Evolutionary conservation across 345 rosid species (phyloP).

Genomic region (Kandelia obovata): DNA sequence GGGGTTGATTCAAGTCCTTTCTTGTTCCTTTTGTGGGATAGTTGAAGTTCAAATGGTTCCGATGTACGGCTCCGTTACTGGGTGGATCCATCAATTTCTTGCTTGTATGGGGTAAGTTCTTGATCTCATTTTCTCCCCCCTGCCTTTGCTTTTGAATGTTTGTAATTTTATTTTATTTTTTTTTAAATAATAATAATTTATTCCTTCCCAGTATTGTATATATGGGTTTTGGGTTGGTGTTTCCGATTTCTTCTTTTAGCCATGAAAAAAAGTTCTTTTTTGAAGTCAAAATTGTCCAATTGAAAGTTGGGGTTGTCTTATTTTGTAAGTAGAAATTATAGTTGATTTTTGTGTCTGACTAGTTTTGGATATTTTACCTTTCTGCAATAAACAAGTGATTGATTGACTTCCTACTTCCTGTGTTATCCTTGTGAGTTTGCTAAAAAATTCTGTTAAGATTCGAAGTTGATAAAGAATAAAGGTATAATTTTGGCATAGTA

Average conservation of each 20-base stretch:
- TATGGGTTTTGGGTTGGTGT: neutral
- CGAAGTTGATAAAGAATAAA: no score
- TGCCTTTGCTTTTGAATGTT: neutral
- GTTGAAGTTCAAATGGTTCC: slow-evolving; percentile 32
- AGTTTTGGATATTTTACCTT: no score
- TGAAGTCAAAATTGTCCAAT: neutral
- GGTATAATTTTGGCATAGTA: no score
- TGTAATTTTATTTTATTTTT: neutral
- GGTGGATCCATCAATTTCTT: slow-evolving; percentile 53
- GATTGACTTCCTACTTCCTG: no score
- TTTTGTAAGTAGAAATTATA: no score
- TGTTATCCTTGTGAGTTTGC: no score
- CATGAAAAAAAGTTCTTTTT: neutral
- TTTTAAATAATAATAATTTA: neutral
- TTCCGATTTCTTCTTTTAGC: neutral
- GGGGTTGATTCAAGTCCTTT: neutral
- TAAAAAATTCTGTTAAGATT: no score
- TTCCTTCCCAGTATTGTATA: neutral
- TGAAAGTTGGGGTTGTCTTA: neutral
- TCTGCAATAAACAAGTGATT: no score
- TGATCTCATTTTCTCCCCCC: neutral
- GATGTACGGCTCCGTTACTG: slow-evolving; percentile 23
- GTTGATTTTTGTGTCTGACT: no score
- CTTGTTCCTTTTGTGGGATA: neutral
- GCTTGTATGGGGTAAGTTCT: slow-evolving; percentile 54